Evolutionary conservation across 2,329 filamentous ascomycete genomes (phyloP).

Genomic region (Xylaria sp.): DNA sequence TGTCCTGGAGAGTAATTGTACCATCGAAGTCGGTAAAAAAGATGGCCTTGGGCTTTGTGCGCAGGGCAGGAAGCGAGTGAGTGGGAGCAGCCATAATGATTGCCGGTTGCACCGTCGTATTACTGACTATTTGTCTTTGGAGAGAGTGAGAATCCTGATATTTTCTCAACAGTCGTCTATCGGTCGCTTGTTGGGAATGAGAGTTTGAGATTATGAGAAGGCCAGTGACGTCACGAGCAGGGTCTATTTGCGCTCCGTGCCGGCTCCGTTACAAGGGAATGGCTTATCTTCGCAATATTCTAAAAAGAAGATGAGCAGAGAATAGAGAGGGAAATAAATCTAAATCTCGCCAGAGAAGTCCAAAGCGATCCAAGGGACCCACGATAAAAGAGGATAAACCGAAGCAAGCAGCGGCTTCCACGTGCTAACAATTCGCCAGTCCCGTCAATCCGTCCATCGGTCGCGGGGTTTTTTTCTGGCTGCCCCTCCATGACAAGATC

Average conservation of each 20-base stretch:
- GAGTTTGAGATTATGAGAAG: neutral
- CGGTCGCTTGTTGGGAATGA: conserved; percentile 7
- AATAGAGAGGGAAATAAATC: neutral
- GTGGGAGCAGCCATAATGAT: conserved; percentile 26
- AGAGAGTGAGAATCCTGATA: neutral
- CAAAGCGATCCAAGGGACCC: neutral
- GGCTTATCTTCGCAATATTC: neutral
- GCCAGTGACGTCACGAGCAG: conserved; percentile 15
- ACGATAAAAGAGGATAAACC: conserved; percentile 5
- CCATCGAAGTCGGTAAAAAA: conserved; percentile 99
- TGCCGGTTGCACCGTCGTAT: neutral
- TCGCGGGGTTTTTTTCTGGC: conserved; percentile 25
- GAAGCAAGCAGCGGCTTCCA: conserved; percentile 25
- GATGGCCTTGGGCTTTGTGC: conserved; percentile 84
- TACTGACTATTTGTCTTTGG: neutral
- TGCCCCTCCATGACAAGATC: conserved; percentile 34
- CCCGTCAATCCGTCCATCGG: neutral
- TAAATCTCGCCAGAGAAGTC: neutral
- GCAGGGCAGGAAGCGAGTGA: conserved; percentile 64
- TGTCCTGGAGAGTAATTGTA: conserved; percentile 82
- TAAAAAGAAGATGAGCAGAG: neutral
- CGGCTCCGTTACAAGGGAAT: neutral
- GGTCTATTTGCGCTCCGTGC: neutral
- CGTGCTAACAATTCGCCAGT: conserved; percentile 31
- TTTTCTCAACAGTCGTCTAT: neutral